Conservation (phyloP, 2,329 filamentous ascomycete genomes). For the Cryphonectria parasitica region DNA sequence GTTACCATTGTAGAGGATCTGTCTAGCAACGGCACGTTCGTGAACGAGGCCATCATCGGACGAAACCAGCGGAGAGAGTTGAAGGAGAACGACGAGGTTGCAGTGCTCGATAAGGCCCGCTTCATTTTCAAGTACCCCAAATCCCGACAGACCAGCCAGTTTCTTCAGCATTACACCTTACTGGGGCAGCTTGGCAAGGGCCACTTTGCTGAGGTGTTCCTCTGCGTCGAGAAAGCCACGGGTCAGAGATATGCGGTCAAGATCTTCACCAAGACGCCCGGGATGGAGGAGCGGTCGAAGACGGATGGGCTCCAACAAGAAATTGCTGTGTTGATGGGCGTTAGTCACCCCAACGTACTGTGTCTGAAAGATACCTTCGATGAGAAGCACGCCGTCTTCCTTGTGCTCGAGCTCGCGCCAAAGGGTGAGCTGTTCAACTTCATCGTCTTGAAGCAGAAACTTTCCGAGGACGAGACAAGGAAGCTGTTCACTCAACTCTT, state of each 20-base stretch:
- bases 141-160: conserved; percentile 72
- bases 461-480: conserved; percentile 81
- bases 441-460: conserved; percentile 88
- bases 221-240: conserved; percentile 83
- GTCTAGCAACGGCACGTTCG: conserved; percentile 94
- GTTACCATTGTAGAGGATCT: conserved; percentile 87
- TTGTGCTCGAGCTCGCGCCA: conserved; percentile 86
- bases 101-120: conserved; percentile 79
- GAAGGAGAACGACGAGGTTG: conserved; percentile 87
- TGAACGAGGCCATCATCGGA: conserved; percentile 89
- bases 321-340: conserved; percentile 95
- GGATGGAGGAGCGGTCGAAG: conserved; percentile 82
- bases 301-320: conserved; percentile 90
- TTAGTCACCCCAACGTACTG: conserved; percentile 90
- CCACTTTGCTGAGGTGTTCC: conserved; percentile 91
- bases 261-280: conserved; percentile 84
- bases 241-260: conserved; percentile 90
- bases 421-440: conserved; percentile 96
- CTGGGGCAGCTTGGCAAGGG: conserved; percentile 89
- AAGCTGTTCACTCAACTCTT: conserved; percentile 91
- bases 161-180: conserved; percentile 84
- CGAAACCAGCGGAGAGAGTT: conserved; percentile 90
- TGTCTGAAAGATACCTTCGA: conserved; percentile 96
- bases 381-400: conserved; percentile 85
- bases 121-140: conserved; percentile 93